Evolutionary conservation across 176 grass and related monocot species (phyloP), one percentile per base, ranked within the genome.

Genomic region (Phoenix dactylifera): DNA sequence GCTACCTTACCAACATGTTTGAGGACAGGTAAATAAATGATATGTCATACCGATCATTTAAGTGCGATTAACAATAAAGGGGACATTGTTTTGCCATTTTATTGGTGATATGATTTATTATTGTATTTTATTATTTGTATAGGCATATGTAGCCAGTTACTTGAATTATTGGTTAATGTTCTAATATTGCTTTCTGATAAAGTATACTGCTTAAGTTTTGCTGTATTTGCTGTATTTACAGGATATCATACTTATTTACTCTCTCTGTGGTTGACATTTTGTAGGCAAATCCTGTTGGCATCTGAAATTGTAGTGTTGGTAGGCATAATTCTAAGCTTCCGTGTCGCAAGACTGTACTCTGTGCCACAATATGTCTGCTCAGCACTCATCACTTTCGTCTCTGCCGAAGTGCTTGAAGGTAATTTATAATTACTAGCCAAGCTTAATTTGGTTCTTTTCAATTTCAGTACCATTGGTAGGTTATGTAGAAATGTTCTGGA

Each of bases 361-460:
- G 76, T 86, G 9, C 70, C 76, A 1, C 90, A 95, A 24, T 95
- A 89, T 54, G 85, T 89, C 51, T 62, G 35, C 5, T 95, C 90
- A 1, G 90, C 90, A 44, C 57, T 95, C 57, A 67, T 89, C 63
- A 95, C 90, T 23, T 95, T 95, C 12, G 82, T 95, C 12, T 88
- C 84, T 44, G 76, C 86, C 23, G 85, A 95, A 79, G 90, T 95
- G 5, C 76, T 95, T 2, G 90, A 95, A 95, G 90, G 86, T 95
- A 76, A 76, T 12, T 12, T 44, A 44, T 44, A 12, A 44, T 12
- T 44, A 12, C 35, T 44, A 44, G 10, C 35, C 1, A 9, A 44
- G 35, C 35, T 12, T 44, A 9, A 44, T 44, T 44, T 44, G 35
- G 2, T 44, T 44, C 35, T 44, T 44, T 44, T 44, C 9, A 44